Evolutionary conservation across 805 yeast genomes (phyloP), one percentile per base, ranked within the genome.

Genomic region (Ogataea pilisensis): DNA sequence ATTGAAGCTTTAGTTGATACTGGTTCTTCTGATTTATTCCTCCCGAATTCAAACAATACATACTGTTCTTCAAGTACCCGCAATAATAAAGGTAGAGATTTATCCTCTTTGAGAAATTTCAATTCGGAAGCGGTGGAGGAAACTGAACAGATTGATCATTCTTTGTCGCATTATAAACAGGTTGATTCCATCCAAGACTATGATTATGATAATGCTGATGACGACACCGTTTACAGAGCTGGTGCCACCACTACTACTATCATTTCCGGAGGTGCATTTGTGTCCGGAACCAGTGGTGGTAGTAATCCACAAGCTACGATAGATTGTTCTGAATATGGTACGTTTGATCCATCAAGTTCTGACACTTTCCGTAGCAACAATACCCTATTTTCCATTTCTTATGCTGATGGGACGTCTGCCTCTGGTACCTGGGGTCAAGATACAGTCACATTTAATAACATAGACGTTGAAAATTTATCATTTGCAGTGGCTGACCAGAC

Each of bases 1-100:
- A 65, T 82, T 5, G 66, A 66, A 8, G 77, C 82, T 8, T 57
- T 80, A 29, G 56, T 84, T n/a, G 93, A 84, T 53, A 84, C 90
- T 1, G 93, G 91, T 2, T 82, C 89, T 0, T 73, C 85, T 0
- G 91, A 84, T 57, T 61, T 85, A 18, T 82, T 87, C 86, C 76
- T 82, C 18, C 68, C 75, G 44, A 65, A 70, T 21, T 56, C 72
- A 2, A 51, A 62, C 31, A 78, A 77, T 51, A 72, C 81, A 2
- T 72, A 66, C 42, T 74, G 80, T 51, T 34, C 52, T 5, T 31
- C 51, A 0, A 32, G 32, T 17, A 17, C 43, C 13, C 21, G 35
- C n/a, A 16, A 20, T 13, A 35, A 20, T 14, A 36, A 25, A 22
- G 48, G 47, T 25, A 41, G 51, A 12, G 35, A 29, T 11, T 18